These are phyloP conservation scores for Annona cherimola DNA, from an alignment of 164 flowering plant genomes.

Conservation along the genomic window DNA sequence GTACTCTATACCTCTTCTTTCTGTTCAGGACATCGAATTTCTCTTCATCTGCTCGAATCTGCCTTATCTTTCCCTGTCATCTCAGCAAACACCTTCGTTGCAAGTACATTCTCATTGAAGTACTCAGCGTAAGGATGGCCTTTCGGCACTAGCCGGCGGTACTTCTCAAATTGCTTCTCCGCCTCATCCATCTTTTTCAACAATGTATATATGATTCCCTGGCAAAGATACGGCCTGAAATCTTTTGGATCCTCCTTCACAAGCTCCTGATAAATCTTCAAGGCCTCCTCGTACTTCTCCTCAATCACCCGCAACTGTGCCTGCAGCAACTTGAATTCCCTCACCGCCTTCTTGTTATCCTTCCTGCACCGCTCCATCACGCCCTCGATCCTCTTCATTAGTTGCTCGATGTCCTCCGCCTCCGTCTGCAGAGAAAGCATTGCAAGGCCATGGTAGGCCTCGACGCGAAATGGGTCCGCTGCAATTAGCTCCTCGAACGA, in stretches of 20 bases:
- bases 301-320: slow-evolving; percentile 73
- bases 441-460: slow-evolving; percentile 78
- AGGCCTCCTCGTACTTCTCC: slow-evolving; percentile 57
- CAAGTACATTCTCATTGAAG: slow-evolving; percentile 64
- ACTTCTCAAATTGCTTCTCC: slow-evolving; percentile 66
- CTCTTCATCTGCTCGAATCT: slow-evolving; percentile 29
- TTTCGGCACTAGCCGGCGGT: slow-evolving; percentile 66
- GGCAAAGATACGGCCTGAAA: slow-evolving; percentile 87
- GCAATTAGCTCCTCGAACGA: slow-evolving; percentile 54
- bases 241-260: slow-evolving; percentile 87
- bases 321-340: slow-evolving; percentile 74
- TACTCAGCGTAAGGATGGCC: slow-evolving; percentile 69
- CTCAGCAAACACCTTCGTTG: slow-evolving; percentile 56
- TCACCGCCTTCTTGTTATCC: slow-evolving; percentile 45
- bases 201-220: slow-evolving; percentile 74
- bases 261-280: slow-evolving; percentile 69
- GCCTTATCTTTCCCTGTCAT: slow-evolving; percentile 40
- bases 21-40: neutral
- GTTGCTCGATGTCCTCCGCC: slow-evolving; percentile 25
- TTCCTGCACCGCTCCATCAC: slow-evolving; percentile 59
- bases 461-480: slow-evolving; percentile 64
- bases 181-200: slow-evolving; percentile 74
- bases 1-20: neutral
- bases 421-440: slow-evolving; percentile 44
- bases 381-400: slow-evolving; percentile 46